A percentile compares a stretch with the other conserved stretches of the same genome.
phyloP scores from a whole-genome alignment of 139 green algal species.

The Chlamydomonas eustigma region DNA sequence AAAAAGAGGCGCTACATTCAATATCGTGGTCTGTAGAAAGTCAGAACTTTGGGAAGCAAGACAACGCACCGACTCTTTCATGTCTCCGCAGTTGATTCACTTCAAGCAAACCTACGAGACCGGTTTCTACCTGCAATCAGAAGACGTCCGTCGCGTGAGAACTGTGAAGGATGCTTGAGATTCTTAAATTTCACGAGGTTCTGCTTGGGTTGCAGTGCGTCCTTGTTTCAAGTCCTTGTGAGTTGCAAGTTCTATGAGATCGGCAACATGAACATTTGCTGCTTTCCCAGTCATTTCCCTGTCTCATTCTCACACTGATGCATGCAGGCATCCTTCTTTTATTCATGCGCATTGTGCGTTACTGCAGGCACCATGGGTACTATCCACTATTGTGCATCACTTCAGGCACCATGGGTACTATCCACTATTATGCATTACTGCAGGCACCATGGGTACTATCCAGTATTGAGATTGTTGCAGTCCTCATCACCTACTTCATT shows the following conservation, averaged over 20 bases:
- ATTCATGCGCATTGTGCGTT: neutral
- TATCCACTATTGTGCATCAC: neutral
- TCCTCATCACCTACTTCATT: constrained; percentile 49
- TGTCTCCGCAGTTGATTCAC: neutral
- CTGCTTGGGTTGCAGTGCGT: constrained; percentile 27
- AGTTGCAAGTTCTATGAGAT: too few species aligned
- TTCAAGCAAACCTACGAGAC: neutral
- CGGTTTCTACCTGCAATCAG: neutral
- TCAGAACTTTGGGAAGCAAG: too few species aligned
- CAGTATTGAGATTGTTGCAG: constrained; percentile 27
- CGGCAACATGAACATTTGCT: neutral
- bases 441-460: constrained; percentile 57
- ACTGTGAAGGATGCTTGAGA: constrained; percentile 12
- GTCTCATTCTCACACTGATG: neutral
- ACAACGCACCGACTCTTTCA: too few species aligned
- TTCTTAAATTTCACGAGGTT: constrained; percentile 29
- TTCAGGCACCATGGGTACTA: neutral
- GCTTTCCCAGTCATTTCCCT: neutral
- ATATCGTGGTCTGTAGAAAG: too few species aligned
- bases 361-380: neutral
- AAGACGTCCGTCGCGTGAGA: neutral
- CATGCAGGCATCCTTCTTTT: neutral
- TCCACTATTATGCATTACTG: constrained; percentile 10
- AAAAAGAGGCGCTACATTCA: too few species aligned
- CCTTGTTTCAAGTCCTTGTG: constrained; percentile 30